Evolutionary conservation across 1,284 basidiomycete genomes (phyloP).

Genomic region (Phellinidium pouzarii): DNA sequence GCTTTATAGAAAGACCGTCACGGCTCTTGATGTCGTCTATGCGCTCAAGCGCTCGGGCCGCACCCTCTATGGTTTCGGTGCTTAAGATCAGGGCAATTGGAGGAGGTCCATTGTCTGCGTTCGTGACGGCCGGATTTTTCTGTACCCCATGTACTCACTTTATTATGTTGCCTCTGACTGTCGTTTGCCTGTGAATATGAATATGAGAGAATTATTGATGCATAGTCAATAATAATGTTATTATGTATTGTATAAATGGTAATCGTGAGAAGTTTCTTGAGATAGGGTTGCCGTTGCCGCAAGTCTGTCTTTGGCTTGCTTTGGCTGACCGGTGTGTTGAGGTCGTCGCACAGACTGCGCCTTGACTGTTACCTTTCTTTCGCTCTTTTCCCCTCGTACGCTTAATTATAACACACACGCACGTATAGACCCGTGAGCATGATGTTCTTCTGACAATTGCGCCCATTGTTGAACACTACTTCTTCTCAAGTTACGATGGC

Average conservation of each 20-base stretch:
- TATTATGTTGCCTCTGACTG: no score
- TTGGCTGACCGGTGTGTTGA: neutral
- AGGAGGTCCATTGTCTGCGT: neutral
- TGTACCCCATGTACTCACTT: constrained; percentile 4
- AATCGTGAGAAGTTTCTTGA: neutral
- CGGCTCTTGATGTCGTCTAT: constrained; percentile 75
- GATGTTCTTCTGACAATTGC: neutral
- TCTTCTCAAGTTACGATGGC: constrained; percentile 2
- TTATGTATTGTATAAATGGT: no score
- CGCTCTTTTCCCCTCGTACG: neutral
- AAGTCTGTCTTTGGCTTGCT: no score
- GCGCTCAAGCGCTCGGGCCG: constrained; percentile 77
- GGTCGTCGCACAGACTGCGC: no score
- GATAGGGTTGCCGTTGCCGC: neutral
- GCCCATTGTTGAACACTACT: neutral
- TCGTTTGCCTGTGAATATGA: no score
- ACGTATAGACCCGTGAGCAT: neutral
- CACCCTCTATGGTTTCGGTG: constrained; percentile 77
- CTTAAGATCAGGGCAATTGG: constrained; percentile 29
- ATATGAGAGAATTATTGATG: no score
- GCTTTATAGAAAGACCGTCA: constrained; percentile 64
- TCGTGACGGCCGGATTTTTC: neutral
- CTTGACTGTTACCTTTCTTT: no score
- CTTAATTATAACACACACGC: neutral
- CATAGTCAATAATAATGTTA: no score